A percentile compares a stretch with the other conserved stretches of the same genome.
Evolutionary conservation across 305 asterid species (phyloP).

Genomic region (Solanum hybrid): DNA sequence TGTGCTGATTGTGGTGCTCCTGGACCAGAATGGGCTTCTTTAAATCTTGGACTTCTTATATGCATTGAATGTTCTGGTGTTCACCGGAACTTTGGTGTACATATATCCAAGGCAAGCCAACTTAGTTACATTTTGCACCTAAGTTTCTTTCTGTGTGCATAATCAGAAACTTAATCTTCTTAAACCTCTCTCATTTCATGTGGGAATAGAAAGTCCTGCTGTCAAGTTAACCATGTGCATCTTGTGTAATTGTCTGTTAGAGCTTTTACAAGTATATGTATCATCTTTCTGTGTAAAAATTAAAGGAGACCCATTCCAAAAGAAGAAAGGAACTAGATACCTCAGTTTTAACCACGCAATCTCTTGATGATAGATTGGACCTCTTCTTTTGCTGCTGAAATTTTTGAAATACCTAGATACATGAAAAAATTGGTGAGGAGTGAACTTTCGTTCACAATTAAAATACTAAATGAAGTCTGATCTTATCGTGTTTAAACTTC

Average conservation of each 20-base stretch:
- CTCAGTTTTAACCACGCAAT: neutral
- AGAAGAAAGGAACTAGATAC: neutral
- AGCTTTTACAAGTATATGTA: neutral
- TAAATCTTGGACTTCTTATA: conserved; percentile 80
- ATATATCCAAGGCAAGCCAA: conserved; percentile 77
- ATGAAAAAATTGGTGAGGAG: neutral
- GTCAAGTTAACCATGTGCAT: neutral
- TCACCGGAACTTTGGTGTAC: conserved; percentile 97
- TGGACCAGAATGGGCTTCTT: conserved; percentile 96
- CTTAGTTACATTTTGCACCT: neutral
- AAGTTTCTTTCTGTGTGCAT: neutral
- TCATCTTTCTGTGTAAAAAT: neutral
- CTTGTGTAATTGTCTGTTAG: neutral
- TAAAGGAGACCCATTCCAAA: neutral
- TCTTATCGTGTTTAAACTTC: neutral
- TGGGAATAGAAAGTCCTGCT: neutral
- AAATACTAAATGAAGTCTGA: neutral
- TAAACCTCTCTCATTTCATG: neutral
- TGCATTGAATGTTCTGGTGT: conserved; percentile 92
- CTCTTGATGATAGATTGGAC: neutral
- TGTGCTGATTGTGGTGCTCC: conserved; percentile 97
- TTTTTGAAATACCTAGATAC: neutral
- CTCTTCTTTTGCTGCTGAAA: neutral
- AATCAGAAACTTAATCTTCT: neutral
- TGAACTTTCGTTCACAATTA: neutral